Conservation (phyloP, 352 stramenopile species). For the Globisporangium viniferum region DNA sequence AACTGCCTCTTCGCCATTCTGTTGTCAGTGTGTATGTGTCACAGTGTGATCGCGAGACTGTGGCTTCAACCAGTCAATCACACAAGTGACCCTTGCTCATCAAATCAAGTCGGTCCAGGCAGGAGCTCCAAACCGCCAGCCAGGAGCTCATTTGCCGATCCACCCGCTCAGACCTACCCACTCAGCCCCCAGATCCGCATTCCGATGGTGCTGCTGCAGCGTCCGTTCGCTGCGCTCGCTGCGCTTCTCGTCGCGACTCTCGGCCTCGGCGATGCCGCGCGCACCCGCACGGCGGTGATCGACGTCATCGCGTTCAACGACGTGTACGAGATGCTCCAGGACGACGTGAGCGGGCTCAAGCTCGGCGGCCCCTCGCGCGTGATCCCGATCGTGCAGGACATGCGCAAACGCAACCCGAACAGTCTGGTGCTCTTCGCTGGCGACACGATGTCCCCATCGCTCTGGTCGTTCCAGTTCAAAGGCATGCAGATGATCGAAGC, state of each 20-base stretch:
- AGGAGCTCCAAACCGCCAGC: neutral
- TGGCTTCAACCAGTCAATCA: neutral
- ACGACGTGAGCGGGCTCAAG: slow-evolving; percentile 58
- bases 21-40: neutral
- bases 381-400: slow-evolving; percentile 55
- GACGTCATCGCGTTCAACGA: slow-evolving; percentile 78
- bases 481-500: slow-evolving; percentile 78
- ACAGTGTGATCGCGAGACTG: neutral
- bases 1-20: neutral
- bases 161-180: neutral
- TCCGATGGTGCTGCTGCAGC: neutral
- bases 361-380: slow-evolving; percentile 72
- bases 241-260: neutral
- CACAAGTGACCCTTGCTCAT: neutral
- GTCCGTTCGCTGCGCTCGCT: neutral
- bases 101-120: neutral
- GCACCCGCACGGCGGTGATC: slow-evolving; percentile 45
- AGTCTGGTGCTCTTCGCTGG: slow-evolving; percentile 75
- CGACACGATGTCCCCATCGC: slow-evolving; percentile 79
- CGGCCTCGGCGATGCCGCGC: slow-evolving; percentile 6
- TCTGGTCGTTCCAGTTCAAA: slow-evolving; percentile 79
- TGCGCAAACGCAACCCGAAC: slow-evolving; percentile 56
- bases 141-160: neutral
- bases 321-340: slow-evolving; percentile 77
- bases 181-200: neutral